These are phyloP conservation scores for Cyamopsis tetragonoloba DNA, from an alignment of 306 rosid species.

Conservation along the genomic window DNA sequence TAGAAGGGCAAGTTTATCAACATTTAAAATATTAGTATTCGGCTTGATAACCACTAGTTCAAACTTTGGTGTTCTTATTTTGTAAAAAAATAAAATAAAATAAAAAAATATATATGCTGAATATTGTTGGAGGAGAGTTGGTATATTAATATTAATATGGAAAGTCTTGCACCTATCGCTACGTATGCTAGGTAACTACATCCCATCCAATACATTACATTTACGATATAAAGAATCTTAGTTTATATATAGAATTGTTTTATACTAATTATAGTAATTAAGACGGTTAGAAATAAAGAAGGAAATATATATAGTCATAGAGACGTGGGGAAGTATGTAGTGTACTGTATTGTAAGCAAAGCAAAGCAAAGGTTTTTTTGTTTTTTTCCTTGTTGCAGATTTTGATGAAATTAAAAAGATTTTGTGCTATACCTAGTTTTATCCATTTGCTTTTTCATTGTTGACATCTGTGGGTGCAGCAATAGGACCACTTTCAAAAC, in stretches of 20 bases:
- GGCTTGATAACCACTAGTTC: no score
- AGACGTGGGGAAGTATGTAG: conserved; percentile 28
- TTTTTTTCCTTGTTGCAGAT: neutral
- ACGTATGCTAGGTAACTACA: conserved; percentile 38
- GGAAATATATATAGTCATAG: neutral
- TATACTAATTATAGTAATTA: neutral
- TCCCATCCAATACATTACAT: conserved; percentile 24
- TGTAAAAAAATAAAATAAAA: no score
- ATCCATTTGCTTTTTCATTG: conserved; percentile 2
- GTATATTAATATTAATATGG: neutral
- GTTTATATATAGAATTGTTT: conserved; percentile 21
- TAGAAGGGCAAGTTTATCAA: no score
- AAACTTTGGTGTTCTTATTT: no score
- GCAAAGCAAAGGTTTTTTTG: conserved; percentile 30
- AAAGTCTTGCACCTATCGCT: conserved; percentile 59
- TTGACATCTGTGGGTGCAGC: neutral
- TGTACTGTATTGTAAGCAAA: conserved; percentile 69
- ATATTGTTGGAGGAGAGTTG: neutral
- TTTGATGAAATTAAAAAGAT: neutral
- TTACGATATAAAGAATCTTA: conserved; percentile 12
- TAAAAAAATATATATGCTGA: no score
- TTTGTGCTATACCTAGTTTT: conserved; percentile 11
- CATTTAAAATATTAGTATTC: no score
- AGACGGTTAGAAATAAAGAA: neutral
- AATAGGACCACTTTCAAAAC: conserved; percentile 14